phyloP scores from a whole-genome alignment of 306 rosid species.

The Lathyrus tuberosus region DNA sequence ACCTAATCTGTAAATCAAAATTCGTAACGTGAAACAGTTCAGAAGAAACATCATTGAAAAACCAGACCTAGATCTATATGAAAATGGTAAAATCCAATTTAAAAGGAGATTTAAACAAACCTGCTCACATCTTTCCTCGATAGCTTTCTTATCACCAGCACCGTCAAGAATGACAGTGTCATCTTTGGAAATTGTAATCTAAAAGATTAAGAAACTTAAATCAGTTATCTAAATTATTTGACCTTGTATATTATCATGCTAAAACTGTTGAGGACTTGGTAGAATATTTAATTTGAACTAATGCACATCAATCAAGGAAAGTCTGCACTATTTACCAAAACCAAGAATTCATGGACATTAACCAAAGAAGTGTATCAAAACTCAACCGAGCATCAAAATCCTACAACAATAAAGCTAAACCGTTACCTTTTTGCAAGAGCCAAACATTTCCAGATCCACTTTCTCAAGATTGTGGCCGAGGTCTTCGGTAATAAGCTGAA shows the following conservation, averaged over 20 bases:
- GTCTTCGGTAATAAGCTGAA: conserved; percentile 83
- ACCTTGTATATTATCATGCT: not conserved
- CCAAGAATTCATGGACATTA: not conserved
- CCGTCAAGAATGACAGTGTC: conserved; percentile 97
- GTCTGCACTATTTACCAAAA: not conserved
- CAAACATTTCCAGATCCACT: conserved; percentile 80
- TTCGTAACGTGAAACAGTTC: conserved; percentile 1
- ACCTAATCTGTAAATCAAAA: conserved; percentile 66
- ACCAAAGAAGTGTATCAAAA: not conserved
- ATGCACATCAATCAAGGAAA: not conserved
- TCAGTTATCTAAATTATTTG: conserved; percentile 9
- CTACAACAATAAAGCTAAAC: conserved; percentile 15
- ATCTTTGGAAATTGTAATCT: conserved; percentile 94
- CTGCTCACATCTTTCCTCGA: conserved; percentile 98
- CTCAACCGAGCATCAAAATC: not conserved
- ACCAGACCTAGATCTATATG: not conserved
- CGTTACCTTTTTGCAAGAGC: conserved; percentile 82
- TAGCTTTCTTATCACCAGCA: conserved; percentile 82
- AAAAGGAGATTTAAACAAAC: conserved; percentile 44
- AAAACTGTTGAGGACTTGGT: not conserved
- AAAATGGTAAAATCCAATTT: conserved; percentile 16
- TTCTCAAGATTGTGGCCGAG: conserved; percentile 94
- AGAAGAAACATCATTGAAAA: conserved; percentile 12
- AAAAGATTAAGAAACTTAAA: conserved; percentile 20
- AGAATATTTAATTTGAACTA: not conserved